Evolutionary conservation across 2,329 filamentous ascomycete genomes (phyloP).

Genomic region (Colletotrichum somersetense): DNA sequence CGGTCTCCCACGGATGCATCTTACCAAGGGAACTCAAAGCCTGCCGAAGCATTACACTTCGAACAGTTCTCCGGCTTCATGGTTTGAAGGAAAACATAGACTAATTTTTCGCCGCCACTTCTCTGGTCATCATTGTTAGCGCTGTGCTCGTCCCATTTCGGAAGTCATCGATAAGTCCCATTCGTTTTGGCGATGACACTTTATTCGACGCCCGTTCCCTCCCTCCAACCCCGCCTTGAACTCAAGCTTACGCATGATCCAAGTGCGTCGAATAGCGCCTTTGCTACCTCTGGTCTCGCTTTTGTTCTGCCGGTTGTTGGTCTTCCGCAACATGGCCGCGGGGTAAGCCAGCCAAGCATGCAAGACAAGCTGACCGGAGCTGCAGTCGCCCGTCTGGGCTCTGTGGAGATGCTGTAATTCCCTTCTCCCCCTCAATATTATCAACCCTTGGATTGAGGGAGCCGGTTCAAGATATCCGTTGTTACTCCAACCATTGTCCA

Average conservation of each 20-base stretch:
- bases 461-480: constrained; percentile 54
- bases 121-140: constrained; percentile 56
- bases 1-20: background rate
- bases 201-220: constrained; percentile 54
- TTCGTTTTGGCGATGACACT: constrained; percentile 60
- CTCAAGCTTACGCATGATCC: background rate
- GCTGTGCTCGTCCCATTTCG: constrained; percentile 54
- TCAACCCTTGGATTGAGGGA: constrained; percentile 60
- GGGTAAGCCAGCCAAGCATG: constrained; percentile 28
- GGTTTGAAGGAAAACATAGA: constrained; percentile 45
- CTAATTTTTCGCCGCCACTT: constrained; percentile 51
- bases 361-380: constrained; percentile 43
- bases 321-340: constrained; percentile 46
- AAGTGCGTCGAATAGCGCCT: constrained; percentile 49
- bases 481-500: constrained; percentile 49
- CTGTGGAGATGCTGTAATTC: constrained; percentile 48
- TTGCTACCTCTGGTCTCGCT: constrained; percentile 46
- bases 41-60: constrained; percentile 18
- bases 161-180: constrained; percentile 57
- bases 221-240: background rate
- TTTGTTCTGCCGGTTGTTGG: constrained; percentile 47
- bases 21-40: constrained; percentile 5
- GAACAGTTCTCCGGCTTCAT: background rate
- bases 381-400: constrained; percentile 38
- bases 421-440: constrained; percentile 58